phyloP scores from a whole-genome alignment of 345 rosid genomes.

The Eucalyptus sp. region DNA sequence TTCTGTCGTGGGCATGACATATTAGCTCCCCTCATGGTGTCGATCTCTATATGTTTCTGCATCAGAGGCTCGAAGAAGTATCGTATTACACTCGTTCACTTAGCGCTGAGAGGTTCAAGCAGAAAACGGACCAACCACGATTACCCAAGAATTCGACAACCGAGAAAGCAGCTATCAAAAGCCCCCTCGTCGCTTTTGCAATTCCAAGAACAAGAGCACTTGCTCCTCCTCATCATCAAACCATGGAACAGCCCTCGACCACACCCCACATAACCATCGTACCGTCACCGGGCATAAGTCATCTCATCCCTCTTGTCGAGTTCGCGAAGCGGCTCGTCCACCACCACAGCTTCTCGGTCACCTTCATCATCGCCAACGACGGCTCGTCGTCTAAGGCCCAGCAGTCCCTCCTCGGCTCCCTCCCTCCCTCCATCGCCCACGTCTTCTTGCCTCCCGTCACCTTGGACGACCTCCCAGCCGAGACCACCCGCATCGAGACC shows the following conservation, averaged over 20 bases:
- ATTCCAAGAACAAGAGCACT: background rate
- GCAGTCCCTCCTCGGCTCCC: slow-evolving; percentile 24
- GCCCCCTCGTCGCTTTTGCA: background rate
- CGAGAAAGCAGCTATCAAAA: background rate
- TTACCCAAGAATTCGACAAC: background rate
- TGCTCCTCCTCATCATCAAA: background rate
- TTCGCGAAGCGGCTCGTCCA: slow-evolving; percentile 43
- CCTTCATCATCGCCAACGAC: slow-evolving; percentile 33
- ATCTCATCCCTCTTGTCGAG: slow-evolving; percentile 60
- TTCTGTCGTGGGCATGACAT: background rate
- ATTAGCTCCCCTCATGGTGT: background rate
- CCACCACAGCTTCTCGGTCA: slow-evolving; percentile 21
- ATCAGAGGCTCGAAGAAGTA: background rate
- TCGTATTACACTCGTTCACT: background rate
- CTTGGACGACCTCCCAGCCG: slow-evolving; percentile 19
- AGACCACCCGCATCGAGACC: slow-evolving; percentile 21
- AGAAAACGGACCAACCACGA: background rate
- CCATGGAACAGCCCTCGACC: slow-evolving; percentile 16
- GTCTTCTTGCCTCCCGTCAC: slow-evolving; percentile 41
- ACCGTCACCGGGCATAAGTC: slow-evolving; percentile 78
- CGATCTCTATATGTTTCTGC: background rate
- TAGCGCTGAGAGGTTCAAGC: background rate
- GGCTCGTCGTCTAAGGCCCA: slow-evolving; percentile 42
- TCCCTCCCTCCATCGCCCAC: slow-evolving; percentile 29
- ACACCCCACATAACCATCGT: slow-evolving; percentile 33